Conservation (phyloP, 2,329 filamentous ascomycete species). For the Aureobasidium musti region DNA sequence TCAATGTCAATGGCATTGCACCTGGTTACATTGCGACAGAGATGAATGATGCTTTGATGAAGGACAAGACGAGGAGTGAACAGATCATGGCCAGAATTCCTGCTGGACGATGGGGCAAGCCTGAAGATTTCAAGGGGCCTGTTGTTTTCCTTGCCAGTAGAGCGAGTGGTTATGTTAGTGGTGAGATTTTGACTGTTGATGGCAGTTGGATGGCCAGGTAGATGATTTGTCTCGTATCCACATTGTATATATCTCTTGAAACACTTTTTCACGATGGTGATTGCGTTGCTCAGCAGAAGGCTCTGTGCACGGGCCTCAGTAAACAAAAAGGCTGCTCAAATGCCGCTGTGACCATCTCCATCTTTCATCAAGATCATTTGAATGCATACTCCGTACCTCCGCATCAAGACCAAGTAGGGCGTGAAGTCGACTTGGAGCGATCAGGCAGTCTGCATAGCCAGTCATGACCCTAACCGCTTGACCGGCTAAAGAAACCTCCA, state of each 20-base stretch:
- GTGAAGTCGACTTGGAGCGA: neutral
- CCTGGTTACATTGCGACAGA: constrained; percentile 92
- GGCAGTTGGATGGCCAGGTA: constrained; percentile 63
- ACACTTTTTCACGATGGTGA: neutral
- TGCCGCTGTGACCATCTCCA: neutral
- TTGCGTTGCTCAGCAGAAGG: neutral
- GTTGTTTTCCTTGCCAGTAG: constrained; percentile 74
- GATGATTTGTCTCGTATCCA: neutral
- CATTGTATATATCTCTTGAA: neutral
- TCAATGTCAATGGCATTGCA: constrained; percentile 85
- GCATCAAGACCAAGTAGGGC: neutral
- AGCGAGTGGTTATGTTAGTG: constrained; percentile 79
- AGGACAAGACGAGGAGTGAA: constrained; percentile 66
- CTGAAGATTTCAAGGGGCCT: constrained; percentile 85
- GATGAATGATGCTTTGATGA: constrained; percentile 83
- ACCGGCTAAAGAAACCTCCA: neutral
- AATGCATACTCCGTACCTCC: neutral
- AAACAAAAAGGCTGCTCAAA: neutral
- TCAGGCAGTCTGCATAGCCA: no score
- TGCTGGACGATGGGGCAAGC: constrained; percentile 76
- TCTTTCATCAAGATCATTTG: neutral
- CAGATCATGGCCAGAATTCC: constrained; percentile 81
- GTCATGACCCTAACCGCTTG: no score
- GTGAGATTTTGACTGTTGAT: constrained; percentile 80
- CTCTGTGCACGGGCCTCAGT: neutral